Conservation (phyloP, 2,329 filamentous ascomycete species). For the Pezicula carpinea region DNA sequence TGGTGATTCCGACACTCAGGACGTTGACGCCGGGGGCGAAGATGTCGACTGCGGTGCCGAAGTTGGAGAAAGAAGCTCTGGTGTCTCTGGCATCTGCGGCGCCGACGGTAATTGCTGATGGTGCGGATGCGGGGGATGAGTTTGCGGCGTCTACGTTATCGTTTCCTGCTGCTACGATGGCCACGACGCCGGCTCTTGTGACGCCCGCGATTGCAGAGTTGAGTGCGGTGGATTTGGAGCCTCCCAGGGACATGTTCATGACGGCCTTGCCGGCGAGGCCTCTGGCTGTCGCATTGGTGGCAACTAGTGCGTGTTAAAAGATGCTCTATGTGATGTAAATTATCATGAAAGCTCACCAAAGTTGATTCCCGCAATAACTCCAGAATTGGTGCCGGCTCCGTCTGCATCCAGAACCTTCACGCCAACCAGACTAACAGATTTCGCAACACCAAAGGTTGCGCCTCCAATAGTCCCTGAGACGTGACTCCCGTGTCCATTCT, state of each 20-base stretch:
- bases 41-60: constrained; percentile 43
- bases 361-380: constrained; percentile 52
- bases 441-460: constrained; percentile 34
- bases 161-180: constrained; percentile 52
- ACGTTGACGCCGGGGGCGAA: constrained; percentile 45
- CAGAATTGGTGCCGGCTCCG: constrained; percentile 42
- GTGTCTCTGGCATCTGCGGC: constrained; percentile 37
- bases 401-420: constrained; percentile 32
- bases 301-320: neutral
- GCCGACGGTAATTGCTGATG: constrained; percentile 47
- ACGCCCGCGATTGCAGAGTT: constrained; percentile 44
- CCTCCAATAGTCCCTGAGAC: constrained; percentile 35
- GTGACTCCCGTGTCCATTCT: constrained; percentile 36
- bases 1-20: constrained; percentile 41
- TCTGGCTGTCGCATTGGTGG: constrained; percentile 24
- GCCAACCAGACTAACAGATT: constrained; percentile 30
- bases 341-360: constrained; percentile 43
- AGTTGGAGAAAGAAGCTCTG: constrained; percentile 45
- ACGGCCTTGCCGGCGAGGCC: constrained; percentile 47
- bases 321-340: constrained; percentile 50
- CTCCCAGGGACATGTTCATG: constrained; percentile 61
- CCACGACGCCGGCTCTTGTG: constrained; percentile 42
- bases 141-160: constrained; percentile 32
- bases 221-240: constrained; percentile 36
- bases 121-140: constrained; percentile 44